Base-by-base conservation (phyloP, 2,329 filamentous ascomycete genomes). In the Aspergillus sp. region DNA sequence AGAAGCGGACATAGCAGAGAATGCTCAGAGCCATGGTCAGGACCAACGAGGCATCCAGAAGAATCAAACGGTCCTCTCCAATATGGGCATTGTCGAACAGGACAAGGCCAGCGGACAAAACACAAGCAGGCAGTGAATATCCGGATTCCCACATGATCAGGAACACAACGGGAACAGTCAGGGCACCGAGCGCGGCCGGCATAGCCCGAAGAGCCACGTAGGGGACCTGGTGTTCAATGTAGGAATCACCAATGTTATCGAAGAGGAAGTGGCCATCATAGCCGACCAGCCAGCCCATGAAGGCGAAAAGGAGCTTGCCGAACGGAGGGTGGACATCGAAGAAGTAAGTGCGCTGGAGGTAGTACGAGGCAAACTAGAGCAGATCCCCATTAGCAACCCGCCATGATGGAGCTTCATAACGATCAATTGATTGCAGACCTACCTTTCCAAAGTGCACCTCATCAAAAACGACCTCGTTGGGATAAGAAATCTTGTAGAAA, bases 361-460 rank as follows among this genome's bases (percentile, higher is more conserved):
- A 99, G 77, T 89, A 87, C 12, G 85, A 87, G 65, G 80, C 80
- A 63, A 82, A 82, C 80, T 82, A 30, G 32, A 17, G 28, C 48
- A 23, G 32, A 43, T 15, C 41, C 28, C 45, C n/a, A 65, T 74
- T 50, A 71, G 66, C 49, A 25, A 19, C 25, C 4, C 32, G 12
- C 32, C 8, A 15, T 21, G 17, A 56, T 51, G 53, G 52, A 62
- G 53, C 54, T 57, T 36, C 56, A 39, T 17, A 41, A 25, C 9
- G 45, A 3, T 49, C 15, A 49, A 45, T 51, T 51, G 32, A 23
- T 23, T 39, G 5, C 25, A 71, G 28, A 23, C 84, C 61, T 83
- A 97, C 94, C 90, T 99, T 99, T 81, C 95, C 95, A 78, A 99
- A 99, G 80, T 99, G 95, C 60, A 99, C 95, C 79, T 99, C 95